Conservation (phyloP, 148 eudicot genomes). For the Rhododendron kiyosumense region DNA sequence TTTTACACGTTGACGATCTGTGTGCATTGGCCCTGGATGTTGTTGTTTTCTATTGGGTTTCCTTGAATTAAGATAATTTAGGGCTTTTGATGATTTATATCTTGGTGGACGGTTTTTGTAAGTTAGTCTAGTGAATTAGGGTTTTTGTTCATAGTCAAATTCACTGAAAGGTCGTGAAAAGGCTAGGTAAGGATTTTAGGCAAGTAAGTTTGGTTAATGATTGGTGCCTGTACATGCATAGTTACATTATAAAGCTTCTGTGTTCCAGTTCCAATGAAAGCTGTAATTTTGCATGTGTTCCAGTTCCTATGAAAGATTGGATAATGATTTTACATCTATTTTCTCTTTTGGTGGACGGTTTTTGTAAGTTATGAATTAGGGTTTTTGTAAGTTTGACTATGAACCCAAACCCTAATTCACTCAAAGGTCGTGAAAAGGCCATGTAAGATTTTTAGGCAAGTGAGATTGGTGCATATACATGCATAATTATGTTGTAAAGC, state of each 20-base stretch:
- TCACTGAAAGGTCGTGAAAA: not conserved
- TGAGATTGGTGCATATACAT: not conserved
- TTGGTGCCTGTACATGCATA: not conserved
- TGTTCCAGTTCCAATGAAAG: not conserved
- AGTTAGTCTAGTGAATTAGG: not conserved
- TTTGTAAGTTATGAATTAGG: not conserved
- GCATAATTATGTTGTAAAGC: not conserved
- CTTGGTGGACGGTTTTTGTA: not conserved
- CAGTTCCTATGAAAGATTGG: no score
- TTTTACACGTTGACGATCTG: constrained; percentile 8
- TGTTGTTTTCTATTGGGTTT: constrained; percentile 2
- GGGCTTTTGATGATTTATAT: not conserved
- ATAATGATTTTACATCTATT: not conserved
- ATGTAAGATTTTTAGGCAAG: not conserved
- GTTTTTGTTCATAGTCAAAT: not conserved
- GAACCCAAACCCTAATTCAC: not conserved
- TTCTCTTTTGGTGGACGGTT: not conserved
- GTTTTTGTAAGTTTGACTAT: not conserved
- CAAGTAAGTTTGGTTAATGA: not conserved
- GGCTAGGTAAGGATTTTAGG: constrained; percentile 1
- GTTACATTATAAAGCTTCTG: not conserved
- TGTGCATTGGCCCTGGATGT: not conserved
- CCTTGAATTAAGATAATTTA: not conserved
- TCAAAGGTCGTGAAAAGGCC: not conserved
- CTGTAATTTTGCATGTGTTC: constrained; percentile 6